These are phyloP conservation scores for Xylaria curta DNA, from an alignment of 495 filamentous ascomycete species.

Conservation along the genomic window DNA sequence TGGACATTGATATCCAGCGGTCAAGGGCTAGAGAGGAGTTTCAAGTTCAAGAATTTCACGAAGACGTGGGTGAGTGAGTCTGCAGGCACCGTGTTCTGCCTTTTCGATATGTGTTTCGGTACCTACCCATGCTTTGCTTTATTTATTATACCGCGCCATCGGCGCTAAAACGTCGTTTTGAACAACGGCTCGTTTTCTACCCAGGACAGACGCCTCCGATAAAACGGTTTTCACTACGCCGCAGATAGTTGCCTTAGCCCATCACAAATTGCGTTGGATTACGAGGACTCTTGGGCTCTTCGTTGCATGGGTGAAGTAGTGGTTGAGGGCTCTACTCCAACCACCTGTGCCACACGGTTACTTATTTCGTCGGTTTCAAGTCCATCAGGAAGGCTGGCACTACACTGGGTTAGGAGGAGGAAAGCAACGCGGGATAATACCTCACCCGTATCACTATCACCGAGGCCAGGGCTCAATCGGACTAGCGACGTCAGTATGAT, in stretches of 20 bases:
- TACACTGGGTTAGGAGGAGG: neutral
- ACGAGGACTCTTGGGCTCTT: neutral
- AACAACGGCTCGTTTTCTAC: slow-evolving; percentile 18
- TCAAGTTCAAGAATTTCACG: slow-evolving; percentile 68
- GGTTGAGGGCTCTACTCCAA: neutral
- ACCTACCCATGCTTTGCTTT: neutral
- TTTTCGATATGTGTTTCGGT: slow-evolving; percentile 21
- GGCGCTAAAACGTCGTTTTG: slow-evolving; percentile 6
- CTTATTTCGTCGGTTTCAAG: slow-evolving; percentile 8
- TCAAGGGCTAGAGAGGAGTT: slow-evolving; percentile 61
- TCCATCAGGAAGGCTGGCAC: neutral
- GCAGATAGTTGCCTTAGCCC: neutral
- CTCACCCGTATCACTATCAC: slow-evolving; percentile 20
- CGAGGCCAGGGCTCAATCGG: neutral
- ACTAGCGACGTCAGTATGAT: slow-evolving; percentile 19
- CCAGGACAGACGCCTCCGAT: neutral
- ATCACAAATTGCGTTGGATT: neutral
- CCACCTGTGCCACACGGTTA: slow-evolving; percentile 19
- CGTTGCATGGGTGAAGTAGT: slow-evolving; percentile 18
- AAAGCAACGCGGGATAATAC: slow-evolving; percentile 14
- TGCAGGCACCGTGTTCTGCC: slow-evolving; percentile 8
- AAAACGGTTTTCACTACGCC: neutral
- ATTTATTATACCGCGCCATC: slow-evolving; percentile 1
- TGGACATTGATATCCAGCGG: slow-evolving; percentile 60
- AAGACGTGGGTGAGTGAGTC: slow-evolving; percentile 64